Conservation (phyloP, 805 yeast species). For the Kluyveromyces aestuarii region DNA sequence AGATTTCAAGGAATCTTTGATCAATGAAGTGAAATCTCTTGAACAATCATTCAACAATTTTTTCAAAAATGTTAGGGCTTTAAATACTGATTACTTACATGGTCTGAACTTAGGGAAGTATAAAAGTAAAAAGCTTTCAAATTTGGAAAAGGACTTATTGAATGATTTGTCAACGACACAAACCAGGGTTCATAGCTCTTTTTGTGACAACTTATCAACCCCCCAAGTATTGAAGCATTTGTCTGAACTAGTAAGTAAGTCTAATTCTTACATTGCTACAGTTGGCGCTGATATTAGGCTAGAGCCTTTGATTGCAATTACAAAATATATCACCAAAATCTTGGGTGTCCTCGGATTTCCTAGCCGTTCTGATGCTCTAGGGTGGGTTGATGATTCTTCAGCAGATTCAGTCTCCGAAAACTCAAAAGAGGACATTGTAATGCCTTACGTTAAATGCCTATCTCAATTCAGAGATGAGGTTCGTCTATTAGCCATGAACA, state of each 20-base stretch:
- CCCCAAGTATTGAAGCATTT: constrained; percentile 63
- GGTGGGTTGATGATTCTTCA: constrained; percentile 56
- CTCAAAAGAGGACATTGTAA: constrained; percentile 50
- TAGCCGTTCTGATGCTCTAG: constrained; percentile 57
- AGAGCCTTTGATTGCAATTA: constrained; percentile 57
- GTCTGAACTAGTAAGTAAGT: constrained; percentile 55
- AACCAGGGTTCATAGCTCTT: constrained; percentile 57
- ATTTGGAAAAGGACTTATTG: constrained; percentile 46
- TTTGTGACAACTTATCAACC: constrained; percentile 82
- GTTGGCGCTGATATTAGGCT: constrained; percentile 44
- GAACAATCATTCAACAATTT: constrained; percentile 75
- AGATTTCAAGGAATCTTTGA: constrained; percentile 79
- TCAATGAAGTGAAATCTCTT: constrained; percentile 64
- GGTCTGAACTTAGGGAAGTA: constrained; percentile 37
- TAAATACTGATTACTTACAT: constrained; percentile 55
- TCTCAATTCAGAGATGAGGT: constrained; percentile 77
- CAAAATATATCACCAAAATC: constrained; percentile 63
- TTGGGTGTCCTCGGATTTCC: constrained; percentile 70
- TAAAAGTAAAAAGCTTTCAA: constrained; percentile 53
- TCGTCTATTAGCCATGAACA: constrained; percentile 62
- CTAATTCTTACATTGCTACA: constrained; percentile 65
- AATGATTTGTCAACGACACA: constrained; percentile 43
- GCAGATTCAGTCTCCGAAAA: neutral
- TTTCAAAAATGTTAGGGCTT: constrained; percentile 80
- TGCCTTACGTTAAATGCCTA: constrained; percentile 75